Evolutionary conservation across 2,329 filamentous ascomycete species (phyloP).

Genomic region (Sclerotinia glacialis): DNA sequence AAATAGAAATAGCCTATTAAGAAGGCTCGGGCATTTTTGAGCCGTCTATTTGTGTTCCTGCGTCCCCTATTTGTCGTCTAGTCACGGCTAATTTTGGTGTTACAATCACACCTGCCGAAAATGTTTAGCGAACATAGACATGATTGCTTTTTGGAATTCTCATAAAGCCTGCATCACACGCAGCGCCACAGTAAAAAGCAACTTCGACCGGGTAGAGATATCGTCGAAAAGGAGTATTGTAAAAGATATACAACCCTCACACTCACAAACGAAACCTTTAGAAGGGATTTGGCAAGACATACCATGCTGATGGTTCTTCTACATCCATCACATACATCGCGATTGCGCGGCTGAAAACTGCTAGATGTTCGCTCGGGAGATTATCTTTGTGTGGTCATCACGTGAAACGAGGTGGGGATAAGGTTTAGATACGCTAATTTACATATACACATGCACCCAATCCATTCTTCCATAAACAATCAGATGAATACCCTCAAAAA

Average conservation of each 20-base stretch:
- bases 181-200: not conserved
- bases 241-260: not conserved
- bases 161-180: not conserved
- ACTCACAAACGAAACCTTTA: not conserved
- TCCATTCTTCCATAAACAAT: not conserved
- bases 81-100: not conserved
- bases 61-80: not conserved
- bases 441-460: too few relatives aligned
- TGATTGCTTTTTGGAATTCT: not conserved
- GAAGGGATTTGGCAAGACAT: not conserved
- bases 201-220: too few relatives aligned
- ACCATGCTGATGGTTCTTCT: not conserved
- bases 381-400: not conserved
- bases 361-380: not conserved
- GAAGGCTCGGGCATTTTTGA: conserved; percentile 6
- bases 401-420: not conserved
- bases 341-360: not conserved
- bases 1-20: not conserved
- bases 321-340: not conserved
- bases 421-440: conserved; percentile 9
- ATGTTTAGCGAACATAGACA: not conserved
- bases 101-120: conserved; percentile 4
- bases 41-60: not conserved
- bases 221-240: not conserved
- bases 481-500: conserved; percentile 50